Evolutionary conservation across 257 asterid genomes (phyloP).

Genomic region (Solanum bulbocastanum): DNA sequence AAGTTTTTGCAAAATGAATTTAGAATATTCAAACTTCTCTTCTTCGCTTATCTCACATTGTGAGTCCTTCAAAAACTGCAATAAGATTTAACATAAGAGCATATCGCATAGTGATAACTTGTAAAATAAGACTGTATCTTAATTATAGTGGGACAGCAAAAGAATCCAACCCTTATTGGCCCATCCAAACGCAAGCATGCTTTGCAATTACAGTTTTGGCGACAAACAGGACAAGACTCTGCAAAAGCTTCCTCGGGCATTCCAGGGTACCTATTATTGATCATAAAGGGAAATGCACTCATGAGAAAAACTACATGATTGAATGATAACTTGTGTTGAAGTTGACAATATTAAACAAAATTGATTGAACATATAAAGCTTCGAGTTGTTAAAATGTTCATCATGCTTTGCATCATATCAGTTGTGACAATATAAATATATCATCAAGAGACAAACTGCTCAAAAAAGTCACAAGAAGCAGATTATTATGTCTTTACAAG

Average conservation of each 20-base stretch:
- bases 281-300: background rate
- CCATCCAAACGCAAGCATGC: conserved; percentile 63
- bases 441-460: background rate
- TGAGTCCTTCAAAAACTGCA: conserved; percentile 16
- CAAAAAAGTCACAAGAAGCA: background rate
- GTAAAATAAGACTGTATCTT: background rate
- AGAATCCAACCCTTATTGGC: conserved; percentile 45
- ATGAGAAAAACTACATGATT: background rate
- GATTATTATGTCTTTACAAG: background rate
- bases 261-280: conserved; percentile 64
- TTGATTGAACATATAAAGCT: background rate
- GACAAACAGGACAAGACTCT: conserved; percentile 78
- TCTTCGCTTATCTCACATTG: conserved; percentile 14
- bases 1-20: conserved; percentile 44
- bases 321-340: background rate
- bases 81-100: background rate
- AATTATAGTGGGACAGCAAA: background rate
- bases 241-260: conserved; percentile 60
- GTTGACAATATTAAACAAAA: background rate
- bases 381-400: background rate
- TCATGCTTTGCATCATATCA: background rate
- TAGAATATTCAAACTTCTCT: conserved; percentile 39
- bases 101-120: background rate
- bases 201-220: conserved; percentile 82
- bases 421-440: background rate